phyloP scores from a whole-genome alignment of 331 rosid species.

The Telfairia occidentalis region DNA sequence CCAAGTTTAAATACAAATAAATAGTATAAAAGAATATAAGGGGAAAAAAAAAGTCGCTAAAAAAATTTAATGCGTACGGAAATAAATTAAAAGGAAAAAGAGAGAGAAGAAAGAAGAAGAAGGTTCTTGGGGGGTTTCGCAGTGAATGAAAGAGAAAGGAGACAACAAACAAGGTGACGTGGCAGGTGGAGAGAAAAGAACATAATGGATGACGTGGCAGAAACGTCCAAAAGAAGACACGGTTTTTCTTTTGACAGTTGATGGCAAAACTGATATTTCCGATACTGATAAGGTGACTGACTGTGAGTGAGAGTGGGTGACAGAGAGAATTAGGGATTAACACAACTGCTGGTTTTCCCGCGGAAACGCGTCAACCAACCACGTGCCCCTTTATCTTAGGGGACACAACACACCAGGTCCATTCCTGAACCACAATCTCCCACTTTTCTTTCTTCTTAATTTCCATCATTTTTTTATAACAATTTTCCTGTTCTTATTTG shows the following conservation, averaged over 20 bases:
- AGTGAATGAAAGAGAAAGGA: background rate
- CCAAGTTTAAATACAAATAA: too few species aligned
- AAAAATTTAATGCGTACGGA: background rate
- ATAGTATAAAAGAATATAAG: too few species aligned
- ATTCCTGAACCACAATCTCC: background rate
- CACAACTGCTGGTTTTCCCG: background rate
- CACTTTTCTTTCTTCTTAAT: background rate
- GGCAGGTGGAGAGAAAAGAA: background rate
- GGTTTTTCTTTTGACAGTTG: slow-evolving; percentile 6
- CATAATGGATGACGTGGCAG: background rate
- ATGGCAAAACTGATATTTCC: background rate
- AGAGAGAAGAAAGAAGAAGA: background rate
- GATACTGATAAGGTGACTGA: background rate
- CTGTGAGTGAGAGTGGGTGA: slow-evolving; percentile 3
- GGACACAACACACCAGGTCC: background rate
- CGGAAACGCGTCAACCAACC: slow-evolving; percentile 15
- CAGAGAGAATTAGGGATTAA: background rate
- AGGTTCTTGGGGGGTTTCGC: background rate
- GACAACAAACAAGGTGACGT: background rate
- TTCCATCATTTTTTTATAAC: background rate
- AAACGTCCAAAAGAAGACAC: background rate
- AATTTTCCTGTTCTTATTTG: background rate
- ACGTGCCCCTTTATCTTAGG: background rate
- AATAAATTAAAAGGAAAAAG: too few species aligned
- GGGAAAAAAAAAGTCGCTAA: too few species aligned